Evolutionary conservation across 2,329 filamentous ascomycete genomes (phyloP), one percentile per base, ranked within the genome.

Genomic region (Dactylella cylindrospora): DNA sequence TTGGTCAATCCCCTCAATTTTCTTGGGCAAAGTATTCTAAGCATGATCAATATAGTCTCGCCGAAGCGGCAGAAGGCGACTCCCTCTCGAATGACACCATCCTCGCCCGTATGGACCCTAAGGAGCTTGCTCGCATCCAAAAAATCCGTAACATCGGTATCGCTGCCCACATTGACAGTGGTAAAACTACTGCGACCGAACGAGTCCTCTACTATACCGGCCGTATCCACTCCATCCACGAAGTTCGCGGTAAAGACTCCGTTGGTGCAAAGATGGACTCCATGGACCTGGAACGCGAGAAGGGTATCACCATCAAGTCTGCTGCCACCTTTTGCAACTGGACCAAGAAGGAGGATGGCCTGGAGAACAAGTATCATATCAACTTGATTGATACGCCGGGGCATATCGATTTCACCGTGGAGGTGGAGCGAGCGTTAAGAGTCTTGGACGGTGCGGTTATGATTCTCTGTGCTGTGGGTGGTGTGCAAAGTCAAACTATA

Each of bases 191-290:
- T 29, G 88, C 84, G 65, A 97, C 90, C 53, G 93, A 98, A 76
- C 87, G 93, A 73, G 90, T 98, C 36, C 85, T 98, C 54, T 98
- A 90, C 80, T 98, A 98, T 75, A 97, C 93, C 51, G 93, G 93
- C 67, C 86, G 93, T 72, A 96, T 96, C 76, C 44, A 64, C 33
- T 81, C 88, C 25, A 97, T 98, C 70, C 93, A 98, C 77, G 93
- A 98, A 76, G 93, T 98, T 35, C 83, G 93, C 71, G 90, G 90
- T 60, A 90, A 91, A 72, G 93, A 98, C 79, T 83, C 87, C 28
- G 90, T 96, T 32, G 93, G 93, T 67, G 93, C 93, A 64, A 98
- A 98, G 78, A 98, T 98, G 93, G 93, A 98, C 78, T 96, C 90
- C 20, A 98, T 98, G 93, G 93, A 98, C 69, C 79, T 98, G 68